Base-by-base conservation (phyloP, 2,329 filamentous ascomycete species). In the Pseudopithomyces maydicus region DNA sequence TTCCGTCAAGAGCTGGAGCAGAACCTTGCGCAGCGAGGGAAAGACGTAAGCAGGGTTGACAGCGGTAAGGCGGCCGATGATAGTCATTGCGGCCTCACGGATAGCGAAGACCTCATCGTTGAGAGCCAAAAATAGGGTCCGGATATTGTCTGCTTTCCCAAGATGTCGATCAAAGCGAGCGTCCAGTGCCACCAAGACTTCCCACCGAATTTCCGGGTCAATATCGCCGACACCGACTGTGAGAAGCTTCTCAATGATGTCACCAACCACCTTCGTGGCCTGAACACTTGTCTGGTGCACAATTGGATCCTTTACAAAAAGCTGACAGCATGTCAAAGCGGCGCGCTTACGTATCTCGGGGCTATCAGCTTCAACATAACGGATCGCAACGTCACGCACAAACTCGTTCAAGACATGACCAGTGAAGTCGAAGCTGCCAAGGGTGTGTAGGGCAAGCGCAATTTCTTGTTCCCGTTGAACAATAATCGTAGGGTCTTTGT, bases 41-140 rank as follows among this genome's bases (percentile, higher is more conserved):
- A 99, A 96, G 64, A 99, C 93, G 76, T 99, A 99, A 56, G 96
- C 96, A 1, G 95, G 96, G 64, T 99, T 99, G 63, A 92, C 89
- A 51, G 87, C 85, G 0, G 95, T 96, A 55, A 99, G 81, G 12
- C 96, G 91, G 32, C 95, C 96, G 68, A 99, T 97, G 63, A 99
- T 97, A 17, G 91, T 90, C 69, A 99, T 97, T 8, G 95, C 91
- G 26, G 95, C 94, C 78, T 99, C 93, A 67, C 96, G 85, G 57
- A 98, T 97, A 2, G 88, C 84, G 63, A 98, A 99, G 1, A 92
- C 85, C 71, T 98, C 94, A 68, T 99, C 95, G 65, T 99, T 97
- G 15, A 99, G 84, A 0, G 95, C 94, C 57, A 98, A 89, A 77
- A 99, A 98, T 0, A 99, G 80, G 14, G 93, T 97, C 19, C 96